These are phyloP conservation scores for Globisporangium okanoganense DNA, from an alignment of 352 stramenopile species.

Conservation along the genomic window DNA sequence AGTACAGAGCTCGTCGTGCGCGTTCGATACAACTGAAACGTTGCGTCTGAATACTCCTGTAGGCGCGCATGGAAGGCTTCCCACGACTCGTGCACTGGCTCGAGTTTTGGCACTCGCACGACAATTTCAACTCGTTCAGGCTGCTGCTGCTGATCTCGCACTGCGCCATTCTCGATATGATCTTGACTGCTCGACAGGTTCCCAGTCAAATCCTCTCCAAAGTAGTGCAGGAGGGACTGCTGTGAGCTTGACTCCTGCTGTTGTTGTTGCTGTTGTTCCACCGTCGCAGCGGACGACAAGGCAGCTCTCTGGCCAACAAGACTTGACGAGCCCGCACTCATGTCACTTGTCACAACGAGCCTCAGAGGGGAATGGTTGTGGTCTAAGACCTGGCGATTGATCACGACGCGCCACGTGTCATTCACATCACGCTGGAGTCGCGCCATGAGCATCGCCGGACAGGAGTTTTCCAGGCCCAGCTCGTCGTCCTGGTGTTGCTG, in stretches of 20 bases:
- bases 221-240: neutral
- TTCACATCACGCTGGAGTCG: constrained; percentile 60
- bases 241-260: neutral
- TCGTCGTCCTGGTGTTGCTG: neutral
- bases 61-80: constrained; percentile 61
- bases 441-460: constrained; percentile 66
- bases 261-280: neutral
- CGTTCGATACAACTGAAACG: constrained; percentile 72
- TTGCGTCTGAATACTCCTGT: constrained; percentile 57
- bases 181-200: neutral
- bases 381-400: constrained; percentile 59
- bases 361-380: constrained; percentile 50
- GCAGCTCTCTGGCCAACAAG: neutral
- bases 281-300: neutral
- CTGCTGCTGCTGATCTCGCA: neutral
- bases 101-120: constrained; percentile 55
- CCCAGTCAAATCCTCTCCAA: neutral
- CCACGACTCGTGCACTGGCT: constrained; percentile 55
- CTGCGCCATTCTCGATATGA: neutral
- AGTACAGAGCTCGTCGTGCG: constrained; percentile 69
- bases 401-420: constrained; percentile 59
- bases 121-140: constrained; percentile 33
- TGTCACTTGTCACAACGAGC: neutral
- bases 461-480: constrained; percentile 19
- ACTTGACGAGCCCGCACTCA: neutral